A percentile compares a stretch with the other conserved stretches of the same genome.
Evolutionary conservation across 495 filamentous ascomycete genomes (phyloP).

Genomic region (Astrocystis sublimbata): DNA sequence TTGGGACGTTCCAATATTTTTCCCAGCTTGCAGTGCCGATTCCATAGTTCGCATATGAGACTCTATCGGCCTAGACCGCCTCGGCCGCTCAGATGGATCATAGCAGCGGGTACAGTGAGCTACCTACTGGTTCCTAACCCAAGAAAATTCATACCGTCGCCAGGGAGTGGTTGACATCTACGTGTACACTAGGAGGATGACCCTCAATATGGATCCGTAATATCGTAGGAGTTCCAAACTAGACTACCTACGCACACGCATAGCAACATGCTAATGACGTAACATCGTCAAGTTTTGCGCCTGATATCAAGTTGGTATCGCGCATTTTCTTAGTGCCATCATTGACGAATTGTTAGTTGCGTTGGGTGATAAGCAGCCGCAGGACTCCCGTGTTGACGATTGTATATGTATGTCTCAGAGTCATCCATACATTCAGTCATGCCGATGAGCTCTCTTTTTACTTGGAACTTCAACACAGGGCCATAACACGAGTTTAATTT

Average conservation of each 20-base stretch:
- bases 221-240: not conserved
- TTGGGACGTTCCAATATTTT: not conserved
- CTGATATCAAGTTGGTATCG: not conserved
- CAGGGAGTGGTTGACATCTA: not conserved
- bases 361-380: not conserved
- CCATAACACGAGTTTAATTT: too few species aligned
- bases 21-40: not conserved
- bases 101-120: not conserved
- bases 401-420: not conserved
- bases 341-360: not conserved
- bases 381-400: not conserved
- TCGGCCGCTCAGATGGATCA: too few species aligned
- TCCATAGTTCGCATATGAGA: too few species aligned
- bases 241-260: too few species aligned
- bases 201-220: constrained; percentile 4
- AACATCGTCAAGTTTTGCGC: not conserved
- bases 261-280: not conserved
- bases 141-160: not conserved
- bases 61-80: not conserved
- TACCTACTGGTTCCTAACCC: not conserved
- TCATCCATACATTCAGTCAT: not conserved
- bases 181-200: not conserved
- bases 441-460: not conserved
- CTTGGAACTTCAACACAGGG: not conserved
- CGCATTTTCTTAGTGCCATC: not conserved